phyloP scores from a whole-genome alignment of 2,329 filamentous ascomycete genomes.

The Monilinia fructigena region DNA sequence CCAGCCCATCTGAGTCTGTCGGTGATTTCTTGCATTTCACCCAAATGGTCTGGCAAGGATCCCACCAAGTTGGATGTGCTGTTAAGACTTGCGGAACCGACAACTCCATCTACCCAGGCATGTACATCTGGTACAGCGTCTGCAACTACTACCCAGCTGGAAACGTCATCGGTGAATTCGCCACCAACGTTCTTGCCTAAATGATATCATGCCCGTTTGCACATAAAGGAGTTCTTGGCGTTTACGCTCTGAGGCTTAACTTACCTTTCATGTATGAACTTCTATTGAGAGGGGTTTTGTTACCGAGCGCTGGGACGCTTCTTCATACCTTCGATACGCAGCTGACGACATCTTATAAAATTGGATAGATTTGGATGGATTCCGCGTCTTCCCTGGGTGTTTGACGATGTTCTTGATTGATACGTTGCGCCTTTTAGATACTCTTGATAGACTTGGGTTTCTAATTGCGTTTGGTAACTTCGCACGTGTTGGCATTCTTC shows the following conservation, averaged over 20 bases:
- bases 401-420: constrained; percentile 12
- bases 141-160: constrained; percentile 28
- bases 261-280: constrained; percentile 24
- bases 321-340: constrained; percentile 17
- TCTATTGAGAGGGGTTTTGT: constrained; percentile 22
- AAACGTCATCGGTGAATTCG: constrained; percentile 19
- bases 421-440: constrained; percentile 19
- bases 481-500: constrained; percentile 16
- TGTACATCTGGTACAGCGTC: constrained; percentile 66
- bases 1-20: constrained; percentile 51
- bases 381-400: constrained; percentile 17
- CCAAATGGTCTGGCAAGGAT: constrained; percentile 69
- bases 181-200: constrained; percentile 17
- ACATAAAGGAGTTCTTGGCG: constrained; percentile 22
- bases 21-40: constrained; percentile 57
- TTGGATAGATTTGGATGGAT: constrained; percentile 16
- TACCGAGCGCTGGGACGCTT: constrained; percentile 16
- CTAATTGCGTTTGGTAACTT: constrained; percentile 7
- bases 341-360: constrained; percentile 8
- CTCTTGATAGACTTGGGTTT: constrained; percentile 4
- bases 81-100: constrained; percentile 50
- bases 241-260: constrained; percentile 20
- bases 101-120: constrained; percentile 56
- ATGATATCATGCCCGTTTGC: constrained; percentile 23
- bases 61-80: constrained; percentile 62